Base-by-base conservation (phyloP, 352 stramenopile species). In the Globisporangium apiculatum region DNA sequence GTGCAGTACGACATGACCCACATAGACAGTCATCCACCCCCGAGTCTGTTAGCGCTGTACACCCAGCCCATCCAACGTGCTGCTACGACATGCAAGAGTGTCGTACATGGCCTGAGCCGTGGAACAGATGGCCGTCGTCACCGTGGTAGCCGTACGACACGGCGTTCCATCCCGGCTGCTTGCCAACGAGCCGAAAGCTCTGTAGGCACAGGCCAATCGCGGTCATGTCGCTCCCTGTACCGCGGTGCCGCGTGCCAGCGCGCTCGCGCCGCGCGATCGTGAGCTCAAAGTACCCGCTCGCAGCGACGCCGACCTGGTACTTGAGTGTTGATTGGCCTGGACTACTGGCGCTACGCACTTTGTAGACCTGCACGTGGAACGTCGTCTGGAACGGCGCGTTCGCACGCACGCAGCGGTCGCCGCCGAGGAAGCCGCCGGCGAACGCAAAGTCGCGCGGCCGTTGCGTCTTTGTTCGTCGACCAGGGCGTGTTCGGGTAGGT, bases 231-330 rank as follows among this genome's bases (percentile, higher is more conserved):
- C 50, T 62, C 11, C 60, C 63, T n/a, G 17, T 3, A 5, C 64
- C 11, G 2, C 60, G 64, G 47, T 57, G 55, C 40, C 58, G 17
- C 12, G 61, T 15, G 2, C 37, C 31, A n/a, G 31, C 24, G 3
- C 51, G 52, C 43, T 71, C 60, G n/a, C 67, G 65, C 17, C 64
- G 65, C 0, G 58, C 57, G 18, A 94, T 75, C 12, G 71, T 78
- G 51, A 91, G 72, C 60, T 94, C 84, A 58, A 90, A 94, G 55
- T 94, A 94, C 12, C 71, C 80, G 53, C 83, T 79, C 5, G 67
- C 60, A 12, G 76, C 62, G 9, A 91, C 61, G 11, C 82, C 80
- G 7, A 94, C 62, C 10, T 74, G 53, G 59, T 75, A 88, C 18
- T 60, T 51, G 6, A 61, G 50, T 40, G 7, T 10, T 6, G 14